Base-by-base conservation (phyloP, 768 basidiomycete genomes). In the Kwoniella pini region DNA sequence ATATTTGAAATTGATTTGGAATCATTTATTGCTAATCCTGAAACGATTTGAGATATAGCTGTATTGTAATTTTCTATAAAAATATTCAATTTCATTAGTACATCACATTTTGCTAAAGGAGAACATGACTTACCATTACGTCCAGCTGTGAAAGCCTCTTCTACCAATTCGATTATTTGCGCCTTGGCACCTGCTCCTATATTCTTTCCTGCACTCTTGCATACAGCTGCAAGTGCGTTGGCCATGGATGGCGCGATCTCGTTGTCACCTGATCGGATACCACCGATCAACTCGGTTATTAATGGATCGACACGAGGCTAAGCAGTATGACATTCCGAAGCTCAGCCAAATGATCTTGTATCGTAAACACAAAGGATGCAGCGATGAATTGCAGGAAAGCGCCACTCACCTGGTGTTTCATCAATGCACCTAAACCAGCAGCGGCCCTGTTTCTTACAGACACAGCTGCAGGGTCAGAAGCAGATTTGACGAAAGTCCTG, bases 401-500 rank as follows among this genome's bases (percentile, higher is more conserved):
- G 17, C 9, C 6, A 71, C 72, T 50, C 58, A 69, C 71, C 62
- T 79, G 79, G 71, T 87, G 88, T 69, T 84, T 85, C 92, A 98
- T 96, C 71, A 99, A 81, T 3, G 86, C 84, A 12, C 94, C 94
- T 0, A 98, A 82, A 11, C 90, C 94, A 39, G 87, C 83, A 0
- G 87, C 91, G 0, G 92, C 93, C 54, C 86, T 86, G 60, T 82
- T 86, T 52, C 95, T 86, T 24, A 98, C 91, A 15, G 85, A 84
- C 0, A 84, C 80, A 63, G 89, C 91, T 1, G 87, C 82, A 7
- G 87, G 78, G 75, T 98, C 94, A 57, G 88, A 85, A 2, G 88
- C 84, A 43, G 91, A 89, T 80, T 98, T 98, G 75, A 96, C 89
- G 71, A 98, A 97, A 0, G 93, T 97, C 31, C 94, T 85, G 71